These are phyloP conservation scores for Clavariopsis aquatica DNA, from an alignment of 495 filamentous ascomycete species.

Conservation along the genomic window DNA sequence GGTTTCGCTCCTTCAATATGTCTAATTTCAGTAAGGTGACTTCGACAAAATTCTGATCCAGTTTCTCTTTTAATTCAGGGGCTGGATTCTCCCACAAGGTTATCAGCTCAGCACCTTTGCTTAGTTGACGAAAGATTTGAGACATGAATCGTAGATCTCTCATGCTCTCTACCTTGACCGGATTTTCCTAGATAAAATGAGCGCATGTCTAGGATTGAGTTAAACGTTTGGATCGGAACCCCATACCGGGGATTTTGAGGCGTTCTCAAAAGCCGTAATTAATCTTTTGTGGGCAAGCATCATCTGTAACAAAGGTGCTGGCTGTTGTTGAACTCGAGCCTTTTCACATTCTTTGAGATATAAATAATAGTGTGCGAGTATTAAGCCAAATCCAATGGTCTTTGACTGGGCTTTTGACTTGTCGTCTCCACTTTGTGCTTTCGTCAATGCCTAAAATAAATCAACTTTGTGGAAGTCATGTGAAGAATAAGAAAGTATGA, in stretches of 20 bases:
- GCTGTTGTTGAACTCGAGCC: neutral
- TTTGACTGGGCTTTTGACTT: neutral
- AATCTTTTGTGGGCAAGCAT: slow-evolving; percentile 4
- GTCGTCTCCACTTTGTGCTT: slow-evolving; percentile 4
- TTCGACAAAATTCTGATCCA: slow-evolving; percentile 10
- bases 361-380: slow-evolving; percentile 21
- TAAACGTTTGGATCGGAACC: neutral
- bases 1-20: neutral
- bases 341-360: neutral
- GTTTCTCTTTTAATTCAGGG: neutral
- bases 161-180: slow-evolving; percentile 13
- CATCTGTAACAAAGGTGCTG: neutral
- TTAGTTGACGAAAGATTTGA: slow-evolving; percentile 15
- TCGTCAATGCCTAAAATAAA: neutral
- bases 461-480: neutral
- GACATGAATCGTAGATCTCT: slow-evolving; percentile 28
- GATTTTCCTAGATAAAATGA: slow-evolving; percentile 9
- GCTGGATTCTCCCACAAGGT: neutral
- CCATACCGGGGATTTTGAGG: slow-evolving; percentile 8
- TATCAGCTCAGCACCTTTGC: slow-evolving; percentile 1
- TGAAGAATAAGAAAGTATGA: neutral
- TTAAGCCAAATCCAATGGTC: slow-evolving; percentile 10
- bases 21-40: neutral
- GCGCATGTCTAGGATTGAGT: neutral
- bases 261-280: slow-evolving; percentile 6